Evolutionary conservation across 1,284 basidiomycete species (phyloP), one percentile per base, ranked within the genome.

Genomic region (Coniferiporia weirii): DNA sequence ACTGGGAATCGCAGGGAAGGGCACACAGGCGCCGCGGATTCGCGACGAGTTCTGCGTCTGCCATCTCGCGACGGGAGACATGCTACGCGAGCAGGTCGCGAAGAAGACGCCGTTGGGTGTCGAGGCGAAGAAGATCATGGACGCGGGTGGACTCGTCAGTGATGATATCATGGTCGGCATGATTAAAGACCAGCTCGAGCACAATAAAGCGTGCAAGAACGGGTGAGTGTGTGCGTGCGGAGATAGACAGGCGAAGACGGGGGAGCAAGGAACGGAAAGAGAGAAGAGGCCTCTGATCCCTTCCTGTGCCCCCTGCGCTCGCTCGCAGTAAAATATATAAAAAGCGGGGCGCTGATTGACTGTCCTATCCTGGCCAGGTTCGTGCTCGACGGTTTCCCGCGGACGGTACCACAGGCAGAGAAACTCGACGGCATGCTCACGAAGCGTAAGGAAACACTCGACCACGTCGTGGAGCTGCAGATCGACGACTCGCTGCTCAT

Each of bases 141-240:
- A 98, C 72, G 82, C 85, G 36, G 95, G 96, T 53, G 94, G 90
- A 27, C 85, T 99, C 56, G 95, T 99, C 60, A 83, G 85, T 54
- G 96, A 99, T 72, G 95, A 98, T 64, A 97, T 99, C 71, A 91
- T 99, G 87, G 93, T 99, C 56, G 84, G 84, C 63, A 99, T 99
- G 87, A 98, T 99, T 78, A 91, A 93, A 78, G 85, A 94, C 70
- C 95, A 99, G 79, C 79, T 99, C 53, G 90, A 95, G 73, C 91
- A 86, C 75, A 99, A 99, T 83, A 82, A 87, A 73, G 79, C 79
- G 27, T 99, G 96, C 82, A 87, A 91, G 79, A 91, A 95, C 64
- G 96, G 96, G 95, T 96, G 70, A 71, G 89, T 81, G 6, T 52
- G 46, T 40, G 53, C 59, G 9, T 38, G 40, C 17, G n/a, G 40